A percentile compares a stretch with the other conserved stretches of the same genome.
phyloP scores from a whole-genome alignment of 192 early-diverging fungal genomes.

The Mortierella antarctica region DNA sequence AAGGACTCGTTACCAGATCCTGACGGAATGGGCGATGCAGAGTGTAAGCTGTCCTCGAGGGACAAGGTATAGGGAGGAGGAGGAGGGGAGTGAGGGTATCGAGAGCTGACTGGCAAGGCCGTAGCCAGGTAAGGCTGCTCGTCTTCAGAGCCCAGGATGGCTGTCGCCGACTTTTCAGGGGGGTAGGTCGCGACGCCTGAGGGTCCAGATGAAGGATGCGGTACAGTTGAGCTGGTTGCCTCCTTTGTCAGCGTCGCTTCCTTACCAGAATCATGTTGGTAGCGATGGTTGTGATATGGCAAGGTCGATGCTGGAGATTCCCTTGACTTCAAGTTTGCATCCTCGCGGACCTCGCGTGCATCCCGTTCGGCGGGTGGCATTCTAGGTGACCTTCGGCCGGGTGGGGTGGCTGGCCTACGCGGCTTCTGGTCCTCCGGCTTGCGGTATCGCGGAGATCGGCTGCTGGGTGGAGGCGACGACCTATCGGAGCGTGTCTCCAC shows the following conservation, averaged over 20 bases:
- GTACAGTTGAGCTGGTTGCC: constrained; percentile 10
- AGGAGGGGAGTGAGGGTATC: constrained; percentile 20
- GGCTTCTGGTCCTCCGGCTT: neutral
- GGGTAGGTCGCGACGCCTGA: constrained; percentile 3
- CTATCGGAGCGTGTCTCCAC: neutral
- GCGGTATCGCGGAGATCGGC: constrained; percentile 19
- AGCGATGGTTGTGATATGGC: no score
- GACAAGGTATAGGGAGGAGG: constrained; percentile 45
- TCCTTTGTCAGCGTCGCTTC: neutral
- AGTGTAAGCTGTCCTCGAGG: neutral
- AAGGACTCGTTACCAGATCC: neutral
- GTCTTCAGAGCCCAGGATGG: neutral
- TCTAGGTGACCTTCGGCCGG: neutral
- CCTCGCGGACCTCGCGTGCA: no score
- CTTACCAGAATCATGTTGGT: neutral
- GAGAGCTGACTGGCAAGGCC: constrained; percentile 3
- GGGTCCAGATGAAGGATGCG: neutral
- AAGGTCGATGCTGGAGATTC: no score
- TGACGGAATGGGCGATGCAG: neutral
- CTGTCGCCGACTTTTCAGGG: constrained; percentile 21
- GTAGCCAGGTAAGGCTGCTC: constrained; percentile 35
- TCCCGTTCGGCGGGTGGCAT: no score
- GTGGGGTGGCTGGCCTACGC: neutral
- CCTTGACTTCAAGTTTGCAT: no score
- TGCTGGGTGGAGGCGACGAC: neutral